These are phyloP conservation scores for Alternaria sp. DNA, from an alignment of 2,329 filamentous ascomycete genomes.

Conservation along the genomic window DNA sequence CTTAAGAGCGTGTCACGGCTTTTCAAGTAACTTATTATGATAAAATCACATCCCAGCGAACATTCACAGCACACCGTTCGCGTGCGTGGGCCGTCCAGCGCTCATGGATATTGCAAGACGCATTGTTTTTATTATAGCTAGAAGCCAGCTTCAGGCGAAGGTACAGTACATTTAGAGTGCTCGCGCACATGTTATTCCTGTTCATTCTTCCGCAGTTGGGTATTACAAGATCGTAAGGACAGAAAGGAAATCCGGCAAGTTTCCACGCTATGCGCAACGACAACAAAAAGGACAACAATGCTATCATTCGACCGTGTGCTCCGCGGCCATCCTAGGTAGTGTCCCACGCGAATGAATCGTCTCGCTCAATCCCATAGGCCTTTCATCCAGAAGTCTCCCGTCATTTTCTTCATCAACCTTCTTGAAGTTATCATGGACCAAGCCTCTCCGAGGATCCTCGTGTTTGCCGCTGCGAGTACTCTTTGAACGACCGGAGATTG, in stretches of 20 bases:
- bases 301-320: constrained; percentile 18
- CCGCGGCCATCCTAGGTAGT: constrained; percentile 21
- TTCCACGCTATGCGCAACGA: neutral
- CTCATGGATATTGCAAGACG: neutral
- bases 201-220: neutral
- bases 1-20: neutral
- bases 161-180: neutral
- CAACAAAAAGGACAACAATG: neutral
- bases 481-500: constrained; percentile 1
- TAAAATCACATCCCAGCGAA: neutral
- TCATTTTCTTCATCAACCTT: constrained; percentile 26
- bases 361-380: constrained; percentile 26
- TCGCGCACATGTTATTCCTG: neutral
- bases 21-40: neutral
- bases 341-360: constrained; percentile 26
- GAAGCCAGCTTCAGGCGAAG: constrained; percentile 4
- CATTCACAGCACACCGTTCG: neutral
- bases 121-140: neutral
- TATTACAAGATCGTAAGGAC: constrained; percentile 2
- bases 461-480: constrained; percentile 4
- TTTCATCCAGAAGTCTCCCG: constrained; percentile 26
- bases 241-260: neutral
- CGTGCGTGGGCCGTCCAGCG: neutral
- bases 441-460: constrained; percentile 18
- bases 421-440: constrained; percentile 19